Percentiles rank a stretch among this genome's conserved stretches.
Conservation (phyloP, 106 monocot species). For the Narthecium ossifragum region DNA sequence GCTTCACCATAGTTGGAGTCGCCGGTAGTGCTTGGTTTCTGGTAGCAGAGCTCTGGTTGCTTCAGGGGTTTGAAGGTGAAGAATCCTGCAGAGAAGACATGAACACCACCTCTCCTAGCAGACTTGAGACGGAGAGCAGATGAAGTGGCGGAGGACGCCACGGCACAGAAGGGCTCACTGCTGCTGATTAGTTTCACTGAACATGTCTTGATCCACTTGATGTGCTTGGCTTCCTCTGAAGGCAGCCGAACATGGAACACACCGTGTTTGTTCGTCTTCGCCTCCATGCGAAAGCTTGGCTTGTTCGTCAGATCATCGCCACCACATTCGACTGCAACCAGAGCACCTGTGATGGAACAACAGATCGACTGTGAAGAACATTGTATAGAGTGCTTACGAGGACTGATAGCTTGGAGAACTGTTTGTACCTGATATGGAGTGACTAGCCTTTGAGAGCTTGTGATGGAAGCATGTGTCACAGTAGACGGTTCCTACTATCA, state of each 20-base stretch:
- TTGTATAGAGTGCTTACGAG: background rate
- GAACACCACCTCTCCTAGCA: slow-evolving; percentile 12
- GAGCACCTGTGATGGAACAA: slow-evolving; percentile 27
- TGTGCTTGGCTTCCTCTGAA: background rate
- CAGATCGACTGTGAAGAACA: background rate
- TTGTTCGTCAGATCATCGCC: background rate
- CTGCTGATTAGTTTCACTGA: slow-evolving; percentile 46
- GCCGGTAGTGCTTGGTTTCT: slow-evolving; percentile 6
- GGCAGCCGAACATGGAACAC: slow-evolving; percentile 33
- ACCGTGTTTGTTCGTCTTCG: slow-evolving; percentile 31
- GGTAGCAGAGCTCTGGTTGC: slow-evolving; percentile 41
- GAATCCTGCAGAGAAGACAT: slow-evolving; percentile 52
- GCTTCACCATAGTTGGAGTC: background rate
- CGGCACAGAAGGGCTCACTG: slow-evolving; percentile 44
- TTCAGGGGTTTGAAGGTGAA: slow-evolving; percentile 44
- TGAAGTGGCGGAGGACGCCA: slow-evolving; percentile 22
- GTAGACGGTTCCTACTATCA: slow-evolving; percentile 53
- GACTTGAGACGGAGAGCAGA: slow-evolving; percentile 2
- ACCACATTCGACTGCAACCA: slow-evolving; percentile 42
- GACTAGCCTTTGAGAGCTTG: slow-evolving; percentile 19
- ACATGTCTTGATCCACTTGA: slow-evolving; percentile 20
- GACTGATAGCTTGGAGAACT: background rate
- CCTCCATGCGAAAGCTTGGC: slow-evolving; percentile 22
- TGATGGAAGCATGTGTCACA: slow-evolving; percentile 57
- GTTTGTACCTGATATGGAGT: background rate